phyloP scores from a whole-genome alignment of 495 filamentous ascomycete genomes.

The Elaphomyces granulatus region DNA sequence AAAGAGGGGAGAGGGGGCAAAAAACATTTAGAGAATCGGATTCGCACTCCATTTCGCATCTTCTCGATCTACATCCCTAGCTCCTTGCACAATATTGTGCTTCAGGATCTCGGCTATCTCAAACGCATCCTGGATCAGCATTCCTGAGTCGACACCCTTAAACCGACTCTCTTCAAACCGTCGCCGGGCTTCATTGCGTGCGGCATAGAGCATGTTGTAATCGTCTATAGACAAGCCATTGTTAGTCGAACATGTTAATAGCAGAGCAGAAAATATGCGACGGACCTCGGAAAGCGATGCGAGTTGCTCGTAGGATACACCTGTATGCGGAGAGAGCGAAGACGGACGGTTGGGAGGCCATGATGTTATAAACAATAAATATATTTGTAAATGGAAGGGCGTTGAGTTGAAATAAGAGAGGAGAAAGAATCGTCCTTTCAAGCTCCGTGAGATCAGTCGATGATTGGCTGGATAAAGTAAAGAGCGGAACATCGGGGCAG shows the following conservation, averaged over 20 bases:
- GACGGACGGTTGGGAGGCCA: slow-evolving; percentile 8
- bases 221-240: slow-evolving; percentile 42
- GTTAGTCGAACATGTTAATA: not conserved
- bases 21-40: no score
- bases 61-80: slow-evolving; percentile 35
- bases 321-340: slow-evolving; percentile 73
- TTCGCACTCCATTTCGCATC: slow-evolving; percentile 52
- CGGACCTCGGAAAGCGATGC: slow-evolving; percentile 71
- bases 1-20: no score
- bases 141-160: slow-evolving; percentile 35
- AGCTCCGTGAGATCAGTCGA: slow-evolving; percentile 1
- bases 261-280: not conserved
- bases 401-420: slow-evolving; percentile 16
- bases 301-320: slow-evolving; percentile 64
- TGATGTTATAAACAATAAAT: no score
- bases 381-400: no score
- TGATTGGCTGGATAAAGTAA: no score
- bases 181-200: slow-evolving; percentile 51
- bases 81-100: slow-evolving; percentile 81
- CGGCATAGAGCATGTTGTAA: slow-evolving; percentile 44
- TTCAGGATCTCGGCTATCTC: slow-evolving; percentile 68
- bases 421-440: not conserved
- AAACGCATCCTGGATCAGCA: slow-evolving; percentile 59
- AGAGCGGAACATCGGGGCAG: no score
- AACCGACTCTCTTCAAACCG: slow-evolving; percentile 53